Evolutionary conservation across 2,329 filamentous ascomycete species (phyloP).

Genomic region (Cadophora luteo-olivacea): DNA sequence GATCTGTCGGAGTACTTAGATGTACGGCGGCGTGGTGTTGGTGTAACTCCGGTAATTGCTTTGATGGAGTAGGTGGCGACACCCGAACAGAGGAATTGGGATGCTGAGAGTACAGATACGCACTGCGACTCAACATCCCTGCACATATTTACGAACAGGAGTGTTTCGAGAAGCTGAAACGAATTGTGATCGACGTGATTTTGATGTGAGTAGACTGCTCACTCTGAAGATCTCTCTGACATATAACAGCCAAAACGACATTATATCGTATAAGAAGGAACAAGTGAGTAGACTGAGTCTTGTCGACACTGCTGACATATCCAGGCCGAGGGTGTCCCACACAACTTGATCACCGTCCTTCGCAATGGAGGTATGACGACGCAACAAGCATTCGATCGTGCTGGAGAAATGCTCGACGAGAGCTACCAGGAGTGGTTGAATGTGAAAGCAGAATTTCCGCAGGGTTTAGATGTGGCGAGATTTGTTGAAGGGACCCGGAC

Average conservation of each 20-base stretch:
- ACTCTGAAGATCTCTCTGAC: background rate
- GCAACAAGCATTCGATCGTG: constrained; percentile 13
- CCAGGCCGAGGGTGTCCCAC: constrained; percentile 13
- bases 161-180: constrained; percentile 8
- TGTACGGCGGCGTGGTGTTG: constrained; percentile 11
- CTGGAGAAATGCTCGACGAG: background rate
- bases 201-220: constrained; percentile 14
- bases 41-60: constrained; percentile 21
- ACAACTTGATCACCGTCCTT: constrained; percentile 19
- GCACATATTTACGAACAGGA: constrained; percentile 9
- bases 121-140: constrained; percentile 17
- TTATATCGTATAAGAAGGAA: constrained; percentile 26
- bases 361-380: constrained; percentile 2
- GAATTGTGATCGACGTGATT: constrained; percentile 17
- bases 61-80: constrained; percentile 19
- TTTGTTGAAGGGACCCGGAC: background rate
- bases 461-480: background rate
- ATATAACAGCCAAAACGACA: constrained; percentile 22
- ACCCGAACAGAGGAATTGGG: background rate
- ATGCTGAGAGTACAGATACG: constrained; percentile 15
- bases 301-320: background rate
- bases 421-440: background rate
- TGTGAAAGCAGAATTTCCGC: background rate
- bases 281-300: background rate
- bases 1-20: constrained; percentile 20